A percentile compares a stretch with the other conserved stretches of the same genome.
phyloP scores from a whole-genome alignment of 179 eudicot genomes.

The Gypsophila paniculata region DNA sequence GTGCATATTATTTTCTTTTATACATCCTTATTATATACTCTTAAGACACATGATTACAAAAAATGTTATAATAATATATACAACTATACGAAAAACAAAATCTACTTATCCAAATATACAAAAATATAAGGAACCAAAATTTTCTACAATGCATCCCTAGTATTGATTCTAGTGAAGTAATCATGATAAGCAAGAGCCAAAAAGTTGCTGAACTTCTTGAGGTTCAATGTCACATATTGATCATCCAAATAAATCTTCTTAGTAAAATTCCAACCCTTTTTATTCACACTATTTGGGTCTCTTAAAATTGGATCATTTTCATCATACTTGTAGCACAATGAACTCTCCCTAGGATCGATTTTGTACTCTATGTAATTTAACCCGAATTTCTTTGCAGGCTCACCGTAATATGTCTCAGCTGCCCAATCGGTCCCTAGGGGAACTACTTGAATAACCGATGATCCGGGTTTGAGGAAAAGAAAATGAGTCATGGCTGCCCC shows the following conservation, averaged over 20 bases:
- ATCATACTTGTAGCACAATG: constrained; percentile 58
- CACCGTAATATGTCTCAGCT: constrained; percentile 74
- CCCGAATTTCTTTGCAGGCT: constrained; percentile 67
- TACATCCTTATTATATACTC: no score
- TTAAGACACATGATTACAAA: no score
- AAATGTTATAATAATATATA: no score
- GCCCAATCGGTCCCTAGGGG: constrained; percentile 93
- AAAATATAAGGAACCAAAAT: no score
- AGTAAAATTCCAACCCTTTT: constrained; percentile 73
- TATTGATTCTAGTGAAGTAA: constrained; percentile 32
- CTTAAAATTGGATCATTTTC: constrained; percentile 54
- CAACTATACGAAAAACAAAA: no score
- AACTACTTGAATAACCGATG: constrained; percentile 61
- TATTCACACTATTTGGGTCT: constrained; percentile 57
- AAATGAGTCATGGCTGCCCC: constrained; percentile 96
- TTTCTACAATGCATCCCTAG: no score
- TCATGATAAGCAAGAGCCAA: constrained; percentile 48
- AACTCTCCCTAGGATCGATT: constrained; percentile 66
- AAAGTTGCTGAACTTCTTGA: constrained; percentile 47
- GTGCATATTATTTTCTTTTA: no score
- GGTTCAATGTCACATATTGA: constrained; percentile 51
- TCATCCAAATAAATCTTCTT: constrained; percentile 58
- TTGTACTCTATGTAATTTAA: constrained; percentile 65
- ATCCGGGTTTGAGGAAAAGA: constrained; percentile 58
- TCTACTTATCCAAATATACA: no score